Base-by-base conservation (phyloP, 164 flowering plant species). In the Vitis amurensis region DNA sequence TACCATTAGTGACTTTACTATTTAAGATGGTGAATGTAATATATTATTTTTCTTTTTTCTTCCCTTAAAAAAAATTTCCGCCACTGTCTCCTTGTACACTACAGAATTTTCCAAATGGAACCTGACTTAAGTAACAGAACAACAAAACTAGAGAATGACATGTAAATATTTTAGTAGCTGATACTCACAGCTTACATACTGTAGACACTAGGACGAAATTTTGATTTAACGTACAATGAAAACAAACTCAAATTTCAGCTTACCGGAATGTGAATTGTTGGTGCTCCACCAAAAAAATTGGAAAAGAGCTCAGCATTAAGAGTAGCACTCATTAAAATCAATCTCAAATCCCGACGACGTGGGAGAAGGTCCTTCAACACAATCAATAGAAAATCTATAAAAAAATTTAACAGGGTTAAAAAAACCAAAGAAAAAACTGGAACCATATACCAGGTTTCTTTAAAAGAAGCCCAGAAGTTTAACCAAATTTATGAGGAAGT, bases 311-410 rank as follows among this genome's bases (percentile, higher is more conserved):
- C 98, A 31, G 99, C 99, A 84, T 95, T 93, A 57, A 95, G 81
- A 55, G 98, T 95, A 50, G 99, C 99, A 85, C 99, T 96, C 99
- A 96, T 96, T 62, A 96, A 79, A 79, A 96, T 82, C 81, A 96
- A 83, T 74, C 99, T 88, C 85, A 96, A 80, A 85, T 96, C 99
- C 52, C 81, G 90, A 50, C 98, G 89, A 16, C 99, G 92, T 67
- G 97, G 94, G 77, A 96, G 98, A 81, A 96, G 93, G 74, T 93
- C 97, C 83, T 96, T 96, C 79, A 96, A 75, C 68, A 96, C 92
- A 80, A 96, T 96, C 79, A 96, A 75, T 48, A 96, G 81, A 84
- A 96, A 93, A 73, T 96, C 99, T 96, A 90, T 12, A 50, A 64
- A 59, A 55, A 27, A 48, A 3, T 50, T 74, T 16, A 64, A 52